Percentiles rank a stretch among this genome's conserved stretches.
These are phyloP conservation scores for Boechera stricta DNA, from an alignment of 345 rosid genomes.

Conservation along the genomic window DNA sequence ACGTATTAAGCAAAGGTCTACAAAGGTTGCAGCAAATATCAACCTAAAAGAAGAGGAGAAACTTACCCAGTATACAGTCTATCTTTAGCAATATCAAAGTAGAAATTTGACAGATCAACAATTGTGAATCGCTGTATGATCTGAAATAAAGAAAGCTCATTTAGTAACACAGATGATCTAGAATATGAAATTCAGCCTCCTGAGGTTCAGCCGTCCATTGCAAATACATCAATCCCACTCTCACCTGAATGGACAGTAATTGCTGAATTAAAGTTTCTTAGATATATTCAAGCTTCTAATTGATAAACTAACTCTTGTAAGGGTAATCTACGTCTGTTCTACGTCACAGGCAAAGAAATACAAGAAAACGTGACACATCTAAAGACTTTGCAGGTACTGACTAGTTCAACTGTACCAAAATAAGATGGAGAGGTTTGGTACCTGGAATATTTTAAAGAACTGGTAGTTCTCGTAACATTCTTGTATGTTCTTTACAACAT, in stretches of 20 bases:
- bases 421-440: slow-evolving; percentile 36
- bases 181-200: slow-evolving; percentile 20
- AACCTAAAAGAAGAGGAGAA: slow-evolving; percentile 33
- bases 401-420: slow-evolving; percentile 10
- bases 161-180: slow-evolving; percentile 17
- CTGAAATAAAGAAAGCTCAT: slow-evolving; percentile 52
- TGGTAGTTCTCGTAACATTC: slow-evolving; percentile 83
- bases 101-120: slow-evolving; percentile 93
- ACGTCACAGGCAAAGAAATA: slow-evolving; percentile 11
- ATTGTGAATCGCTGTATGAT: slow-evolving; percentile 80
- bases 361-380: slow-evolving; percentile 14
- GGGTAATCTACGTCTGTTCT: not conserved
- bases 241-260: slow-evolving; percentile 20
- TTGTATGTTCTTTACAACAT: slow-evolving; percentile 72
- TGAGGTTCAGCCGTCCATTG: slow-evolving; percentile 15
- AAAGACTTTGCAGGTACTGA: not conserved
- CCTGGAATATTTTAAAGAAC: slow-evolving; percentile 95
- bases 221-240: slow-evolving; percentile 17
- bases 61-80: slow-evolving; percentile 94
- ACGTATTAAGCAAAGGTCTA: slow-evolving; percentile 1
- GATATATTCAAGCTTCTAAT: slow-evolving; percentile 1
- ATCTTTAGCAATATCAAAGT: slow-evolving; percentile 94
- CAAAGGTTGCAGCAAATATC: not conserved
- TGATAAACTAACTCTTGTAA: slow-evolving; percentile 14
- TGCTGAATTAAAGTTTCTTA: not conserved